Percentiles rank a stretch among this genome's conserved stretches.
These are phyloP conservation scores for Sphagnum fallax DNA, from an alignment of 228 moss, liverwort and hornwort species.

Conservation along the genomic window DNA sequence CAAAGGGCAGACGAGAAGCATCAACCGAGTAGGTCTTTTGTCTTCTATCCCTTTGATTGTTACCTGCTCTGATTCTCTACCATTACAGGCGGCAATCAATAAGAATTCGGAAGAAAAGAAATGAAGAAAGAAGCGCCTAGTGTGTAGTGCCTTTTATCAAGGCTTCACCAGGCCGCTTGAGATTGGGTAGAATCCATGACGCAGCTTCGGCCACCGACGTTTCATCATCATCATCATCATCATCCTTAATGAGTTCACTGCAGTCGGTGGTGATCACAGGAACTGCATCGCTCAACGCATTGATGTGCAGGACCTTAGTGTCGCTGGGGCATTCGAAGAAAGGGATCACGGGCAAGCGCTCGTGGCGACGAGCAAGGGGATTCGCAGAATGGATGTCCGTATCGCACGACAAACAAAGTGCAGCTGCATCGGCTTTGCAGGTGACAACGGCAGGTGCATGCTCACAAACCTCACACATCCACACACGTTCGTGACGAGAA, in stretches of 20 bases:
- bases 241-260: constrained; percentile 6
- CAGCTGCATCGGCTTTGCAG: constrained; percentile 53
- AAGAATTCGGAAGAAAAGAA: too few species aligned
- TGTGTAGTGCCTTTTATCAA: neutral
- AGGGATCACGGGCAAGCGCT: constrained; percentile 36
- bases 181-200: constrained; percentile 42
- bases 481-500: constrained; percentile 45
- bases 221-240: constrained; percentile 22
- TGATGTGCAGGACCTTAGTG: constrained; percentile 23
- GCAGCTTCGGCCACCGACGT: constrained; percentile 36
- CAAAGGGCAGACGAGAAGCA: too few species aligned
- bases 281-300: constrained; percentile 1
- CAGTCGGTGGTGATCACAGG: neutral
- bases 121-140: too few species aligned
- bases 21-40: too few species aligned
- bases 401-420: constrained; percentile 42
- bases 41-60: too few species aligned
- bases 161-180: constrained; percentile 18
- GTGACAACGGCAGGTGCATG: constrained; percentile 45
- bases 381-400: constrained; percentile 57
- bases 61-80: too few species aligned
- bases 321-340: constrained; percentile 39
- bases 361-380: constrained; percentile 41
- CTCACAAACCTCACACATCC: constrained; percentile 55
- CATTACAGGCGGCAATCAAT: too few species aligned